These are phyloP conservation scores for Pestalotiopsis sp. DNA, from an alignment of 2,329 filamentous ascomycete genomes.

Conservation along the genomic window DNA sequence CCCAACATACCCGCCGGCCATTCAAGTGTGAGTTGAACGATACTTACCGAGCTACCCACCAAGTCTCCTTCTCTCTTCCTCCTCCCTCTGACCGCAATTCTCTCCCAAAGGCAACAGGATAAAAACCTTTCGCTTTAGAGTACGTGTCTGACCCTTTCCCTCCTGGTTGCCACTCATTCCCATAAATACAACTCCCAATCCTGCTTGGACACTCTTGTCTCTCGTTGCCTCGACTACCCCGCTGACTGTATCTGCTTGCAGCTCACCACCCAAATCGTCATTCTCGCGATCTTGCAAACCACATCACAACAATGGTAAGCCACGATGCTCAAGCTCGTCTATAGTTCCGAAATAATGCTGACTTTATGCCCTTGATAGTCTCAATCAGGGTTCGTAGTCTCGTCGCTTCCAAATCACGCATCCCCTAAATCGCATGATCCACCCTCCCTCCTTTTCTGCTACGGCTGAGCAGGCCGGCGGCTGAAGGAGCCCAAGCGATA, in stretches of 20 bases:
- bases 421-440: not conserved
- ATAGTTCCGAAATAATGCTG: slow-evolving; percentile 14
- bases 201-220: not conserved
- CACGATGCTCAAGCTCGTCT: slow-evolving; percentile 8
- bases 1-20: not conserved
- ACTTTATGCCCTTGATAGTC: slow-evolving; percentile 46
- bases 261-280: slow-evolving; percentile 24
- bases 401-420: slow-evolving; percentile 9
- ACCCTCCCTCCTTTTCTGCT: not conserved
- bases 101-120: slow-evolving; percentile 8
- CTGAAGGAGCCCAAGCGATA: not conserved
- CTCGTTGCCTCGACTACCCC: slow-evolving; percentile 18
- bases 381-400: slow-evolving; percentile 67
- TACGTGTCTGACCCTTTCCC: not conserved
- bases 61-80: slow-evolving; percentile 8
- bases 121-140: not conserved
- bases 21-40: not conserved
- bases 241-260: slow-evolving; percentile 29
- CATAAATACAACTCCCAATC: slow-evolving; percentile 5
- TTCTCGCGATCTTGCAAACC: slow-evolving; percentile 21
- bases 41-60: slow-evolving; percentile 6
- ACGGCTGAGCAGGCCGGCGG: not conserved
- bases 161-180: not conserved
- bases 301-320: slow-evolving; percentile 33
- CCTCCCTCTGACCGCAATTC: slow-evolving; percentile 10